These are phyloP conservation scores for Erodium moschatum DNA, from an alignment of 441 rosid species.

Conservation along the genomic window DNA sequence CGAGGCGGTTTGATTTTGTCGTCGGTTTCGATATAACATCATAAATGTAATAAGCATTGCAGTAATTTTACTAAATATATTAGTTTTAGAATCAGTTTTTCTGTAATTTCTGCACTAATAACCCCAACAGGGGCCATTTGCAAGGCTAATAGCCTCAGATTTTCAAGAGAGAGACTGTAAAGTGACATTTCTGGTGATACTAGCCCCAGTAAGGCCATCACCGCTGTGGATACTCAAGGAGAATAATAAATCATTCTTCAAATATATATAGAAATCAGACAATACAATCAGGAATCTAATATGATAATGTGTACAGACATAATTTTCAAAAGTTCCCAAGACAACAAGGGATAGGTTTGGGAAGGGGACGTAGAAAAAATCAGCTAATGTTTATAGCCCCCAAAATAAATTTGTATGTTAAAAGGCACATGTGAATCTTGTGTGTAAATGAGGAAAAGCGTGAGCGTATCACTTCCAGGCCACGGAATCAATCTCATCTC, in stretches of 20 bases:
- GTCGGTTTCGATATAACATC: no score
- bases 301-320: neutral
- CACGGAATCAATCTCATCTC: slow-evolving; percentile 88
- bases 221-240: no score
- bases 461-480: slow-evolving; percentile 59
- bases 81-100: no score
- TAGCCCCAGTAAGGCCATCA: no score
- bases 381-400: neutral
- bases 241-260: neutral
- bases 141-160: no score
- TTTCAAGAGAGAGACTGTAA: no score
- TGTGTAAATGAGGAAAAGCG: neutral
- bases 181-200: no score
- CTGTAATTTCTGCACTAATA: no score
- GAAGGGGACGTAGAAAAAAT: neutral
- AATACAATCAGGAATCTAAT: neutral
- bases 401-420: neutral
- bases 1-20: no score
- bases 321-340: neutral
- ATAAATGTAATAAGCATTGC: no score
- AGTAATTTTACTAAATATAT: no score
- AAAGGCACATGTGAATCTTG: neutral
- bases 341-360: neutral
- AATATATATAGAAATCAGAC: neutral
- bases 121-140: no score